Evolutionary conservation across 2,329 filamentous ascomycete species (phyloP).

Genomic region (Didymella pomorum): DNA sequence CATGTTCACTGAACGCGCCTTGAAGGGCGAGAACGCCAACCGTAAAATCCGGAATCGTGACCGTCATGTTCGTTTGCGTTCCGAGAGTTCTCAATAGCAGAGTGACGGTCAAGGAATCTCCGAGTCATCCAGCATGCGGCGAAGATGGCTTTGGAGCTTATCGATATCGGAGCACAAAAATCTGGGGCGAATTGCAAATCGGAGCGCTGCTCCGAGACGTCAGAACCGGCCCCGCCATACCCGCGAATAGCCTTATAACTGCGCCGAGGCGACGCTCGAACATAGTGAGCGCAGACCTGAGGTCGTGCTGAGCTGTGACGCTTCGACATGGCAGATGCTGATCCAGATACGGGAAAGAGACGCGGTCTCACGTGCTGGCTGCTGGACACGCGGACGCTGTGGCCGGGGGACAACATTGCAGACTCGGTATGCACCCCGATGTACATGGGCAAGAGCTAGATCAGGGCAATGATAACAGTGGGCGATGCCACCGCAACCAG

Average conservation of each 20-base stretch:
- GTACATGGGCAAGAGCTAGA: not conserved
- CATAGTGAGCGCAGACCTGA: not conserved
- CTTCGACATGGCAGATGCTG: slow-evolving; percentile 27
- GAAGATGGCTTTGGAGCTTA: slow-evolving; percentile 12
- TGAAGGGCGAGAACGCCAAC: slow-evolving; percentile 79
- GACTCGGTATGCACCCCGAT: slow-evolving; percentile 9
- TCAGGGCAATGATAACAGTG: not conserved
- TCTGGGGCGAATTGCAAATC: slow-evolving; percentile 16
- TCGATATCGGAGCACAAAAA: slow-evolving; percentile 13
- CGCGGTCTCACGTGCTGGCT: slow-evolving; percentile 57
- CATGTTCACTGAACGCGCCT: slow-evolving; percentile 90
- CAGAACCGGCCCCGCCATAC: slow-evolving; percentile 24
- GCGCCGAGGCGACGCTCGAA: not conserved
- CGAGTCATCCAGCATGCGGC: slow-evolving; percentile 18
- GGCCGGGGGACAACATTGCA: slow-evolving; percentile 56
- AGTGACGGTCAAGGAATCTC: not conserved
- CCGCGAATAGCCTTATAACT: slow-evolving; percentile 29
- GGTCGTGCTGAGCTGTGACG: not conserved
- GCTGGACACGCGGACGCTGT: slow-evolving; percentile 58
- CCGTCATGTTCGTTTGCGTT: slow-evolving; percentile 32
- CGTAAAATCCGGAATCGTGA: slow-evolving; percentile 52
- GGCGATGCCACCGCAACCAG: not conserved
- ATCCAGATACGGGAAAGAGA: slow-evolving; percentile 15
- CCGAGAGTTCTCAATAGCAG: not conserved
- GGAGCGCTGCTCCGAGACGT: slow-evolving; percentile 10